Evolutionary conservation across 208 protist species (phyloP).

Genomic region (Leishmania arabica): DNA sequence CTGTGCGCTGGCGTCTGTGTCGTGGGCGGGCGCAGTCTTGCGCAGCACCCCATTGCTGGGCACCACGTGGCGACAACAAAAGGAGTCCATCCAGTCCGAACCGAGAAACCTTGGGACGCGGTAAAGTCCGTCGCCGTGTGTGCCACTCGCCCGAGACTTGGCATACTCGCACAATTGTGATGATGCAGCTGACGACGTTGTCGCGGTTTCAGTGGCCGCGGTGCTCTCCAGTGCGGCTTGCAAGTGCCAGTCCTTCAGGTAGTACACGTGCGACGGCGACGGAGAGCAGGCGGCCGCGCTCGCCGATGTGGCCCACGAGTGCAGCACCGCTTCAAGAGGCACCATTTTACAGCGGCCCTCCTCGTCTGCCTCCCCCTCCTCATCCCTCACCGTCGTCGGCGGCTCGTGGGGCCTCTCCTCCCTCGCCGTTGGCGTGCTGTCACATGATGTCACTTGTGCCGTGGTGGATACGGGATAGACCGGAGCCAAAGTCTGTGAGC

Average conservation of each 20-base stretch:
- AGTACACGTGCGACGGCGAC: slow-evolving; percentile 21
- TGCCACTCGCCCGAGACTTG: slow-evolving; percentile 2
- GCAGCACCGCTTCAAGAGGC: slow-evolving; percentile 15
- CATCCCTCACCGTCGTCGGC: background rate
- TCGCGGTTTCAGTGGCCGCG: background rate
- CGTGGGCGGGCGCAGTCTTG: background rate
- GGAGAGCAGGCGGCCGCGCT: background rate
- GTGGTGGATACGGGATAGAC: slow-evolving; percentile 35
- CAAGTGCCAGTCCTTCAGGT: slow-evolving; percentile 88
- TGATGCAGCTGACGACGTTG: background rate
- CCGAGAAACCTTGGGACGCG: slow-evolving; percentile 72
- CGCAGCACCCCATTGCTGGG: background rate
- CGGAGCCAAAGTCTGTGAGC: slow-evolving; percentile 41
- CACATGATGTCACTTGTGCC: background rate
- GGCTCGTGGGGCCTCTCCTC: background rate
- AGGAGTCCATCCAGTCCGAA: slow-evolving; percentile 78
- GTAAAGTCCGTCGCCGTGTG: slow-evolving; percentile 59
- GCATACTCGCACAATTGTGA: background rate
- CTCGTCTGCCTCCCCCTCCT: background rate
- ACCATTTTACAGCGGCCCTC: slow-evolving; percentile 15
- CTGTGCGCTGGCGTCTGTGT: background rate
- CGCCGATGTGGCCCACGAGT: slow-evolving; percentile 12
- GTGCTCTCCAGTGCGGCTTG: slow-evolving; percentile 48
- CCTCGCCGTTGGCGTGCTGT: background rate
- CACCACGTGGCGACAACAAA: slow-evolving; percentile 28